Evolutionary conservation across 148 eudicot genomes (phyloP).

Genomic region (Arctostaphylos glauca): DNA sequence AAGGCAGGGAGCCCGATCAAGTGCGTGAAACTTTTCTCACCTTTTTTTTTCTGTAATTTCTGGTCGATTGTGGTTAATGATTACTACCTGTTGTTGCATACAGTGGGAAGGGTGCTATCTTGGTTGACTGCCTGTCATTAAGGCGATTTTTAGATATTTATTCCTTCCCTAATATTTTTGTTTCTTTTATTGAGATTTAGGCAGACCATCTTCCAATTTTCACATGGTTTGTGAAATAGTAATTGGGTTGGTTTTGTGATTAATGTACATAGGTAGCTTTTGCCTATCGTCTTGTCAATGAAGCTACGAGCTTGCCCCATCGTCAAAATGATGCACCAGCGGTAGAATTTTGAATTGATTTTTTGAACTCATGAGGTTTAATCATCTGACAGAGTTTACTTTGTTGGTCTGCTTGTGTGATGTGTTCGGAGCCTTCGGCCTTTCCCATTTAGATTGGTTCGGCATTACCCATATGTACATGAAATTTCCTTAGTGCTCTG

Average conservation of each 20-base stretch:
- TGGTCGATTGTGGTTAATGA: not conserved
- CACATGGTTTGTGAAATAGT: no score
- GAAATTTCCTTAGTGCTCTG: not conserved
- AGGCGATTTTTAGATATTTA: not conserved
- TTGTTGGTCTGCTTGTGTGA: not conserved
- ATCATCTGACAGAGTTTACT: not conserved
- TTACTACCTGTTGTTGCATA: constrained; percentile 5
- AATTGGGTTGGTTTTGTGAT: not conserved
- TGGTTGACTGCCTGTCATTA: not conserved
- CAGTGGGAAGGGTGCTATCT: not conserved
- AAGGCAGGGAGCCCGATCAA: constrained; percentile 69
- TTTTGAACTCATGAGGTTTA: not conserved
- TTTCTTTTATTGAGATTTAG: not conserved
- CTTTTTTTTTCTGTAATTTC: not conserved
- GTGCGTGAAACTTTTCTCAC: constrained; percentile 37
- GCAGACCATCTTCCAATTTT: not conserved
- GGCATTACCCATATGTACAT: not conserved
- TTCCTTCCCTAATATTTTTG: not conserved
- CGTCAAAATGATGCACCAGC: not conserved
- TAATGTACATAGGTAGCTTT: not conserved
- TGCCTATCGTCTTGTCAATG: not conserved
- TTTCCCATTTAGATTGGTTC: not conserved
- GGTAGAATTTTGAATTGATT: not conserved
- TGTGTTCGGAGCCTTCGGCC: not conserved
- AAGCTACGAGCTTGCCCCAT: not conserved